phyloP scores from a whole-genome alignment of 2,329 filamentous ascomycete genomes.

The Esteya vermicola region DNA sequence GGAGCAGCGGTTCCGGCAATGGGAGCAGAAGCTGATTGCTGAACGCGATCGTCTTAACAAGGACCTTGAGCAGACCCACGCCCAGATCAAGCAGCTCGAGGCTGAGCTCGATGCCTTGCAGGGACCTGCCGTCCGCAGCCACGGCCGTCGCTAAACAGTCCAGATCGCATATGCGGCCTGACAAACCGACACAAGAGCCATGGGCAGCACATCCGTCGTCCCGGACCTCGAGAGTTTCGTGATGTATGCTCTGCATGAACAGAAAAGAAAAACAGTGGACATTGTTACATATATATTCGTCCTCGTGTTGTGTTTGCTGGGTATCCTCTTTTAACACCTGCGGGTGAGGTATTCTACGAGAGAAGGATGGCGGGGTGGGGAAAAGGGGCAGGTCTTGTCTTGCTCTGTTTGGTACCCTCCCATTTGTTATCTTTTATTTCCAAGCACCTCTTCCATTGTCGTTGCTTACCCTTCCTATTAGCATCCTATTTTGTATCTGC shows the following conservation, averaged over 20 bases:
- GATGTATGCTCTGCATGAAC: too few relatives aligned
- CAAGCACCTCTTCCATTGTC: neutral
- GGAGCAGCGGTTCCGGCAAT: slow-evolving; percentile 97
- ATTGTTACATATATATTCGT: too few relatives aligned
- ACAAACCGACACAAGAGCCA: neutral
- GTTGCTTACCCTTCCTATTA: slow-evolving; percentile 1
- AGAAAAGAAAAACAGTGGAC: too few relatives aligned
- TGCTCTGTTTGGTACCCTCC: too few relatives aligned
- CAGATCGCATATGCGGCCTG: neutral
- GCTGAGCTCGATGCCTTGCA: slow-evolving; percentile 88
- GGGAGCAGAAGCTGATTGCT: slow-evolving; percentile 99
- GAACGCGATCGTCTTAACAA: slow-evolving; percentile 99
- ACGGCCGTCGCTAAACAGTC: slow-evolving; percentile 64
- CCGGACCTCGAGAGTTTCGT: too few relatives aligned
- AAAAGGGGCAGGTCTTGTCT: too few relatives aligned
- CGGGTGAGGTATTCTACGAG: too few relatives aligned
- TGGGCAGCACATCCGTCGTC: too few relatives aligned
- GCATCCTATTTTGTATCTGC: neutral
- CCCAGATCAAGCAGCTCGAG: slow-evolving; percentile 84
- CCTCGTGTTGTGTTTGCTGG: too few relatives aligned
- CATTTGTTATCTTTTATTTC: too few relatives aligned
- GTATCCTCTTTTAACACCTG: too few relatives aligned
- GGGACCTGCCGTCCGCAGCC: slow-evolving; percentile 76
- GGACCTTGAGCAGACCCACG: slow-evolving; percentile 95
- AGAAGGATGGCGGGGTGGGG: too few relatives aligned